These are phyloP conservation scores for Xanthoceras sorbifolium DNA, from an alignment of 345 rosid species.

Conservation along the genomic window DNA sequence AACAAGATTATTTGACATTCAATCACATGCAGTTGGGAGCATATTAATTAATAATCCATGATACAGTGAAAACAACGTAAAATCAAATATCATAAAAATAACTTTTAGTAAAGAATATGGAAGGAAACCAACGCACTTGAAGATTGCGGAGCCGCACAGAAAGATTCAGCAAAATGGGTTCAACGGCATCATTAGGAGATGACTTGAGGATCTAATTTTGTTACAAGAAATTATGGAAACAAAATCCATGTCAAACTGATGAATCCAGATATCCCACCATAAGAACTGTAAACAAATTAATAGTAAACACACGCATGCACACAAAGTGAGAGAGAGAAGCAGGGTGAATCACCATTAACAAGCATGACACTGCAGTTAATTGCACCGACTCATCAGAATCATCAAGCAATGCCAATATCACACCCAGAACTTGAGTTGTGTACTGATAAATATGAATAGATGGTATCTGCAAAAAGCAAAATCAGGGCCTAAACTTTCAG, in stretches of 20 bases:
- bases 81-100: background rate
- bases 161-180: slow-evolving; percentile 80
- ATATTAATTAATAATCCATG: background rate
- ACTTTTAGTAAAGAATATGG: background rate
- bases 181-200: slow-evolving; percentile 80
- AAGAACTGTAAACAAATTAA: slow-evolving; percentile 5
- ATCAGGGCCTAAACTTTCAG: background rate
- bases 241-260: slow-evolving; percentile 8
- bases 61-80: background rate
- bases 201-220: slow-evolving; percentile 69
- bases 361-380: slow-evolving; percentile 88
- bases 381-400: slow-evolving; percentile 90
- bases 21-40: background rate
- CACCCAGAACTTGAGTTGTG: slow-evolving; percentile 79
- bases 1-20: background rate
- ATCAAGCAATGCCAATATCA: slow-evolving; percentile 87
- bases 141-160: slow-evolving; percentile 87
- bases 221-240: slow-evolving; percentile 9
- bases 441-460: slow-evolving; percentile 69
- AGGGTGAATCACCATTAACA: slow-evolving; percentile 54
- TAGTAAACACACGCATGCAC: background rate
- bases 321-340: slow-evolving; percentile 9
- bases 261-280: slow-evolving; percentile 15
- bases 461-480: slow-evolving; percentile 67
- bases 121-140: slow-evolving; percentile 50